Conservation (phyloP, 176 grass and related monocot species). For the Eleusine coracana region DNA sequence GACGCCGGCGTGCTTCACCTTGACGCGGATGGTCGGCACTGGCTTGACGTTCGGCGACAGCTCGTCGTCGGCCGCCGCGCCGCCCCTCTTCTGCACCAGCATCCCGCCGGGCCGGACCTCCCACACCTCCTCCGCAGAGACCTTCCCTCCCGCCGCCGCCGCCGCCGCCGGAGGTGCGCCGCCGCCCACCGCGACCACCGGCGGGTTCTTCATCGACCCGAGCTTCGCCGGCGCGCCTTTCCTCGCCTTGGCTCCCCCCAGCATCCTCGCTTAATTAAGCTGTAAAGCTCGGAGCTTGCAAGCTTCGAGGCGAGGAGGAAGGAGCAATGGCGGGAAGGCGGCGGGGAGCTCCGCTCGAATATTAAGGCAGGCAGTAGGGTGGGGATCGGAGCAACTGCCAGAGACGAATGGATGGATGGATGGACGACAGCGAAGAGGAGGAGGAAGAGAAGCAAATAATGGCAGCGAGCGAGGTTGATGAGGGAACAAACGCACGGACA, state of each 20-base stretch:
- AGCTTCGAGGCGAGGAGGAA: background rate
- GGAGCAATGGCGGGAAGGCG: conserved; percentile 34
- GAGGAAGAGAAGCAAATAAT: conserved; percentile 3
- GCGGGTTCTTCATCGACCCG: conserved; percentile 36
- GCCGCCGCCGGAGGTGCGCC: background rate
- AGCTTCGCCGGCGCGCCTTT: conserved; percentile 44
- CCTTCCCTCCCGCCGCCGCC: conserved; percentile 37
- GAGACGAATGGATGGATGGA: conserved; percentile 20
- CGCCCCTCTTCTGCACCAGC: conserved; percentile 88
- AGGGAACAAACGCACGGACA: conserved; percentile 39
- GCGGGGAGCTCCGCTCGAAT: background rate
- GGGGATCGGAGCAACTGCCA: conserved; percentile 6
- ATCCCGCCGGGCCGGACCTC: conserved; percentile 92
- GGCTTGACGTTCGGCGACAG: conserved; percentile 48
- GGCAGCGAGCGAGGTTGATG: conserved; percentile 24
- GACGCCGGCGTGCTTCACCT: conserved; percentile 75
- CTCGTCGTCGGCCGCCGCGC: conserved; percentile 37
- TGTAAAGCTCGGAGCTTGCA: conserved; percentile 19
- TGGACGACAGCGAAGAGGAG: conserved; percentile 5
- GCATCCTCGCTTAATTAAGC: background rate
- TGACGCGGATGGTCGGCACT: conserved; percentile 83
- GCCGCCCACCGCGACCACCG: background rate
- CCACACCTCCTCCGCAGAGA: conserved; percentile 71
- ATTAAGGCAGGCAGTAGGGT: conserved; percentile 10
- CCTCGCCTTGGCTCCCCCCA: conserved; percentile 58